Evolutionary conservation across 371 early-diverging fungal species (phyloP), one percentile per base, ranked within the genome.

Genomic region (Mucor velutinosus): DNA sequence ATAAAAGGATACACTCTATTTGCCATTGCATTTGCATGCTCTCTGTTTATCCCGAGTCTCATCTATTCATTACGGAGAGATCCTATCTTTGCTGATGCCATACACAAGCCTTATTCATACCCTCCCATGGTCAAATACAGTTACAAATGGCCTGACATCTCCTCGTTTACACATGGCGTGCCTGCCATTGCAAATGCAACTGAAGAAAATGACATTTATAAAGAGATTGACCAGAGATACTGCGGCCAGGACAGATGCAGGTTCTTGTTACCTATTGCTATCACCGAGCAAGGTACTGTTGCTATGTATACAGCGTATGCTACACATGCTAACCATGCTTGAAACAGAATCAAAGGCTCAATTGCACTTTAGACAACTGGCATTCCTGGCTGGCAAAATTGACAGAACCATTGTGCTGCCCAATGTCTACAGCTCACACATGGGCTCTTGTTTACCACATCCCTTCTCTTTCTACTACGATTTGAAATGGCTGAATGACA

Each of bases 301-400:
- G 47, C 12, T 3, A 0, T 21, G 2, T 47, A 15, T 10, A 10
- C 0, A 1, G 12, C 23, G 23, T 23, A 49, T 41, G 41, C 49
- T 49, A 47, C 21, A 47, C 1, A 19, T 19, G 45, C 21, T 47
- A 12, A 12, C 12, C 14, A 15, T 29, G 1, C 5, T 19, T 4
- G 10, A 27, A 21, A 60, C 37, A 81, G 84, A 84, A 69, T 76
- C 81, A 39, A 79, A 79, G 35, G 71, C 79, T 11, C 79, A 78
- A 60, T 29, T 71, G n/a, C 79, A 78, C 62, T 74, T 78, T 29
- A 71, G 79, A 45, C 76, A 78, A 43, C 47, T 78, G 21, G 71
- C 79, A 12, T 79, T 73, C 37, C 33, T 75, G 14, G 73, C 79
- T 2, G 74, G 75, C 14, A 62, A 64, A 21, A 32, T 79, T 17